A percentile compares a stretch with the other conserved stretches of the same genome.
phyloP scores from a whole-genome alignment of 495 filamentous ascomycete species.

The Xylaria castorea region DNA sequence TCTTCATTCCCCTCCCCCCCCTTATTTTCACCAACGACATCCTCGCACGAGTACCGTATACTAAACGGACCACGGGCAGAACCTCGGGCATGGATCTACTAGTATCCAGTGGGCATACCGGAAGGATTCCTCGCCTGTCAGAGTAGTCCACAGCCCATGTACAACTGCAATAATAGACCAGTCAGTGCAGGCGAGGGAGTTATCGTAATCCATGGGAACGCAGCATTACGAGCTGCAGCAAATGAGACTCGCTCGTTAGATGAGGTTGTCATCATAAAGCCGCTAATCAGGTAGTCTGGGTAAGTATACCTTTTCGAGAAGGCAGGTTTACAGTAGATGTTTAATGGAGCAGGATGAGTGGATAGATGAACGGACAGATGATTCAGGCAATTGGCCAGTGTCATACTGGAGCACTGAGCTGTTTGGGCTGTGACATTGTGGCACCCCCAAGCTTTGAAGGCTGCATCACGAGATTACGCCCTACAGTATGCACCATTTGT shows the following conservation, averaged over 20 bases:
- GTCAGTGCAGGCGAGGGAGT: neutral
- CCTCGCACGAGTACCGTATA: neutral
- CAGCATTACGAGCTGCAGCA: slow-evolving; percentile 11
- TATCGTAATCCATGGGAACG: slow-evolving; percentile 13
- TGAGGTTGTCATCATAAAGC: slow-evolving; percentile 12
- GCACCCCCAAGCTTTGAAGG: slow-evolving; percentile 16
- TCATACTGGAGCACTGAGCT: slow-evolving; percentile 20
- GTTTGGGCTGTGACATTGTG: slow-evolving; percentile 24
- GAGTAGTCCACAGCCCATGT: neutral
- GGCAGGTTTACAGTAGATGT: neutral
- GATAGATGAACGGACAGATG: slow-evolving; percentile 1
- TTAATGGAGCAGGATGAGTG: slow-evolving; percentile 1
- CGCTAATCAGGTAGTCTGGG: slow-evolving; percentile 2
- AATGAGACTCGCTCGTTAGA: slow-evolving; percentile 9
- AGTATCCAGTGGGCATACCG: neutral
- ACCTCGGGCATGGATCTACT: neutral
- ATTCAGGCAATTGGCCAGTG: slow-evolving; percentile 26
- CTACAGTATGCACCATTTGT: slow-evolving; percentile 23
- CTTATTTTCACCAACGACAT: neutral
- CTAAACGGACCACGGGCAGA: neutral
- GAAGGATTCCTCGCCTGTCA: slow-evolving; percentile 21
- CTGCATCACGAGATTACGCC: slow-evolving; percentile 27
- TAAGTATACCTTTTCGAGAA: slow-evolving; percentile 9
- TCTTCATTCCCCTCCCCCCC: neutral
- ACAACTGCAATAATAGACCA: neutral